These are phyloP conservation scores for Leccinellum luteum DNA, from an alignment of 768 basidiomycete genomes.

Conservation along the genomic window DNA sequence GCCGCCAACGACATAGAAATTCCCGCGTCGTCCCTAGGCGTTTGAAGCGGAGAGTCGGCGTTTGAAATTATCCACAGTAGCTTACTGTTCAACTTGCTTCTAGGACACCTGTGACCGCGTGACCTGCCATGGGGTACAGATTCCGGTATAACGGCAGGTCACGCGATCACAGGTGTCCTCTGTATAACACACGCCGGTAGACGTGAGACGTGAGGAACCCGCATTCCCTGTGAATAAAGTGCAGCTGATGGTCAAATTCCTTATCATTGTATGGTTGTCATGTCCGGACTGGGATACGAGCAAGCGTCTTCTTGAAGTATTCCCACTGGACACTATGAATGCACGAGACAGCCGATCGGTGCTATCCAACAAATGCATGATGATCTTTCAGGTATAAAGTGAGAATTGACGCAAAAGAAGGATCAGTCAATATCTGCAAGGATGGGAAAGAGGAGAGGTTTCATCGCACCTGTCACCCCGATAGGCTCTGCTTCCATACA, in stretches of 20 bases:
- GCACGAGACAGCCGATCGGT: background rate
- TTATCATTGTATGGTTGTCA: background rate
- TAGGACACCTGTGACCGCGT: too few relatives aligned
- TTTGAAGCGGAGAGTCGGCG: background rate
- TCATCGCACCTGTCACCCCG: background rate
- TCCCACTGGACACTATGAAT: background rate
- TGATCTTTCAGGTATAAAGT: background rate
- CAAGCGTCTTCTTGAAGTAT: background rate
- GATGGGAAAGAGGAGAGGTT: background rate
- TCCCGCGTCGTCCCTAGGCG: background rate
- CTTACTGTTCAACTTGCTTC: too few relatives aligned
- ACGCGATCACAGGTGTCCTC: too few relatives aligned
- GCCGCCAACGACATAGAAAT: background rate
- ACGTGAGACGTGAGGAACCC: too few relatives aligned
- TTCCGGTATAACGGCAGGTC: too few relatives aligned
- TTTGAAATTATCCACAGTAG: too few relatives aligned
- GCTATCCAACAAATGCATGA: background rate
- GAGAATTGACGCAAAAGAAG: background rate
- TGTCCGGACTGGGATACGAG: background rate
- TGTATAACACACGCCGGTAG: too few relatives aligned
- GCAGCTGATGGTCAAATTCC: too few relatives aligned
- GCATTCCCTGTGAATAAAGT: too few relatives aligned
- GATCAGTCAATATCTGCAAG: background rate
- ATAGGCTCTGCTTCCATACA: background rate
- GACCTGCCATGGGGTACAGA: too few relatives aligned